These are phyloP conservation scores for Nicotiana tomentosiformis DNA, from an alignment of 257 asterid genomes.

Conservation along the genomic window DNA sequence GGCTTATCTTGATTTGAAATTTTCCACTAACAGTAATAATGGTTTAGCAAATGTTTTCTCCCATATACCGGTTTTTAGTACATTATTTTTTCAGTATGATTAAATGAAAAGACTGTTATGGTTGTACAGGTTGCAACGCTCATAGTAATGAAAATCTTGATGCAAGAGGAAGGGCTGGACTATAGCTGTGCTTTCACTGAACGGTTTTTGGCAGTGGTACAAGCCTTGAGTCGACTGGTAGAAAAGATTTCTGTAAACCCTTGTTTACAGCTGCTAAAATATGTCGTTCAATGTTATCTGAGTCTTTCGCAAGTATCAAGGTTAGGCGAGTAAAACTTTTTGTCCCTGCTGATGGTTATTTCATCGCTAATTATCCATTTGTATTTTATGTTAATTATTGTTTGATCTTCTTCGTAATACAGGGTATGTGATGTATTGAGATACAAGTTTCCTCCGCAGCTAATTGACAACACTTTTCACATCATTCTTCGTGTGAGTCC, in stretches of 20 bases:
- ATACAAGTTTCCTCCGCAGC: not conserved
- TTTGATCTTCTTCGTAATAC: not conserved
- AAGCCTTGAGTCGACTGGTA: not conserved
- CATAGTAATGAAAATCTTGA: conserved; percentile 1
- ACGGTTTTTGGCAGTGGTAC: not conserved
- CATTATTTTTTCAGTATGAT: too few species aligned
- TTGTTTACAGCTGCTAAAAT: not conserved
- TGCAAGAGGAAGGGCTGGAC: not conserved
- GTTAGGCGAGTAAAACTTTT: not conserved
- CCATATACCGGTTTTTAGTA: too few species aligned
- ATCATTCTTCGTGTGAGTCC: not conserved
- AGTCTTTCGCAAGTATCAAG: not conserved
- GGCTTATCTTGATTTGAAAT: too few species aligned
- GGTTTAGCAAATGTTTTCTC: too few species aligned
- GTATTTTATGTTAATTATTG: not conserved
- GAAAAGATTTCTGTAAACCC: not conserved
- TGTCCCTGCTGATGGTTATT: not conserved
- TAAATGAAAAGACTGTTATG: not conserved
- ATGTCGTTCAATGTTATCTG: not conserved
- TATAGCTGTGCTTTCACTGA: not conserved
- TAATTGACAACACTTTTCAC: not conserved
- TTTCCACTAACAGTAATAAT: too few species aligned
- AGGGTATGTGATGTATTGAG: not conserved
- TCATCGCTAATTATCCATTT: not conserved
- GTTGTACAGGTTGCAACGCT: not conserved